phyloP scores from a whole-genome alignment of 225 moss, liverwort and hornwort species.

The Straminergon stramineum region DNA sequence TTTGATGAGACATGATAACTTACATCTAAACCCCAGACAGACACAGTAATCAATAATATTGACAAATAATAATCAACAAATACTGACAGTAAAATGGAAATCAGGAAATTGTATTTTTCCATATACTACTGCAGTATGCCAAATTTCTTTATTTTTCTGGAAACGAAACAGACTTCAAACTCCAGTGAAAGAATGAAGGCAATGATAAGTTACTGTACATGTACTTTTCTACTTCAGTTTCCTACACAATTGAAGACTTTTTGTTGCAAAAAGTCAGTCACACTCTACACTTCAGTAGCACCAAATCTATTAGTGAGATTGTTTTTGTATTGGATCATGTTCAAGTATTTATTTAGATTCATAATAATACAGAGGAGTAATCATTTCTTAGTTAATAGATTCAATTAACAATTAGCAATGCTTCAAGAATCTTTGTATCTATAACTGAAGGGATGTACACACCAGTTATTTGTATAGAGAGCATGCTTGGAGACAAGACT shows the following conservation, averaged over 20 bases:
- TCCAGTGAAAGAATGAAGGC: not conserved
- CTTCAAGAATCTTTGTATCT: not conserved
- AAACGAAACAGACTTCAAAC: not conserved
- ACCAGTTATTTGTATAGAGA: not conserved
- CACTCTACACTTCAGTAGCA: not conserved
- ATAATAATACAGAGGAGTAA: not conserved
- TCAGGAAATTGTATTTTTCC: not conserved
- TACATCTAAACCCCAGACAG: not conserved
- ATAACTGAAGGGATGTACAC: not conserved
- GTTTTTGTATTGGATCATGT: not conserved
- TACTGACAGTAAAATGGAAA: not conserved
- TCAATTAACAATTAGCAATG: not conserved
- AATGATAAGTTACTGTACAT: not conserved
- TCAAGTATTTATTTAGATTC: not conserved
- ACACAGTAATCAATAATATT: not conserved
- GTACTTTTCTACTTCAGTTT: not conserved
- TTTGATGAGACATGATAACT: not conserved
- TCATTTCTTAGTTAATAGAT: not conserved
- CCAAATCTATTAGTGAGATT: not conserved
- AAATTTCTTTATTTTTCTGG: not conserved
- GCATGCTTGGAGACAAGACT: fast-evolving
- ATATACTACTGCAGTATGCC: not conserved
- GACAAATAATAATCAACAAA: too few relatives aligned
- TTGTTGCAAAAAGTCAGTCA: not conserved
- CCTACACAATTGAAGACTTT: not conserved